Conservation (phyloP, 2,329 filamentous ascomycete species). For the Claviceps sp. region DNA sequence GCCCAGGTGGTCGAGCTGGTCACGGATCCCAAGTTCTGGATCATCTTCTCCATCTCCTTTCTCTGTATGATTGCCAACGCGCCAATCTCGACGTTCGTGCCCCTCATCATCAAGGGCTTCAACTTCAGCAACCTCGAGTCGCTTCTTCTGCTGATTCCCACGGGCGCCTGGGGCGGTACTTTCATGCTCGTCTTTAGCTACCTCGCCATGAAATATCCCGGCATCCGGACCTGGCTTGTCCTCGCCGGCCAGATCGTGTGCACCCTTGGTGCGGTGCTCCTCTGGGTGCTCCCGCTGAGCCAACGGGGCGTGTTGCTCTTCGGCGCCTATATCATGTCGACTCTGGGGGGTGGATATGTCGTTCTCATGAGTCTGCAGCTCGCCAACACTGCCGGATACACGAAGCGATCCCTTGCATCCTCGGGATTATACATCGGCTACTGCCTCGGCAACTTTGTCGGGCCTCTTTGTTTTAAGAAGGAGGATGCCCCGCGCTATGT, state of each 20-base stretch:
- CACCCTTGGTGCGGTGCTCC: neutral
- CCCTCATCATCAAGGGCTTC: constrained; percentile 19
- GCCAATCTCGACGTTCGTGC: constrained; percentile 22
- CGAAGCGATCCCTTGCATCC: constrained; percentile 2
- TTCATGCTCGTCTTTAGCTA: neutral
- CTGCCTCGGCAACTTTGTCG: constrained; percentile 30
- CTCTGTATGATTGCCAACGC: constrained; percentile 28
- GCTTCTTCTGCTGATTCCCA: constrained; percentile 36
- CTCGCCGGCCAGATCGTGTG: neutral
- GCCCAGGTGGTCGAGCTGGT: constrained; percentile 27
- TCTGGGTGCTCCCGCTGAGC: neutral
- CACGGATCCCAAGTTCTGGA: constrained; percentile 34
- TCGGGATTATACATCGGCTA: constrained; percentile 17
- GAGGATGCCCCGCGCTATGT: constrained; percentile 30
- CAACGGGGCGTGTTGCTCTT: neutral
- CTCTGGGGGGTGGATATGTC: neutral
- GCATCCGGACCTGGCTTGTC: neutral
- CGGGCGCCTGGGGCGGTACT: constrained; percentile 17
- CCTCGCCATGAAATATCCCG: neutral
- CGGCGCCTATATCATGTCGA: neutral
- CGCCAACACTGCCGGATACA: constrained; percentile 14
- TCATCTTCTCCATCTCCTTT: constrained; percentile 39
- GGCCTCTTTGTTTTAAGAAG: constrained; percentile 22
- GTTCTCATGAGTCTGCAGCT: neutral
- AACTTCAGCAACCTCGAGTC: constrained; percentile 22